Percentiles rank a stretch among this genome's conserved stretches.
phyloP scores from a whole-genome alignment of 1,284 basidiomycete genomes.

The Tranzscheliella williamsii region DNA sequence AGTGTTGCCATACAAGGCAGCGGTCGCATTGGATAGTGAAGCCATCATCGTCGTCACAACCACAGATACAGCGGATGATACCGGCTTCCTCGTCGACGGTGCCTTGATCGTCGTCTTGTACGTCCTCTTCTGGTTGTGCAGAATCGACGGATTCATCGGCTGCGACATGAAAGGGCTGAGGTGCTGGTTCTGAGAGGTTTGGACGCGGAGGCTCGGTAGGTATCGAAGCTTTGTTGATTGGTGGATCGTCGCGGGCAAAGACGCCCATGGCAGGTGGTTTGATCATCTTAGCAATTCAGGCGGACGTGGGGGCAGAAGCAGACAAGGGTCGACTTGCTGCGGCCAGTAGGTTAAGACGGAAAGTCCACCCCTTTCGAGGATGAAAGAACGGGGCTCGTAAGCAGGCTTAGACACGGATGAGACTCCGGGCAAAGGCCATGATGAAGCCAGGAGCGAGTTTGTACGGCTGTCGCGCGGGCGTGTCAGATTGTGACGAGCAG shows the following conservation, averaged over 20 bases:
- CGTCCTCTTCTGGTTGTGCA: constrained; percentile 5
- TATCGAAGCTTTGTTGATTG: constrained; percentile 1
- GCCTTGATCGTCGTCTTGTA: constrained; percentile 45
- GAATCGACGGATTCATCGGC: not conserved
- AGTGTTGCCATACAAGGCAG: constrained; percentile 88
- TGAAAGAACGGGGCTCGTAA: too few relatives aligned
- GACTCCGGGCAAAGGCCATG: too few relatives aligned
- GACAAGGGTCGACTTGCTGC: too few relatives aligned
- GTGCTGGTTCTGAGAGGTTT: not conserved
- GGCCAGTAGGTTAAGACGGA: too few relatives aligned
- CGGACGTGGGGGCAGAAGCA: too few relatives aligned
- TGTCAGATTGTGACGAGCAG: too few relatives aligned
- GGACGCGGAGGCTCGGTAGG: too few relatives aligned
- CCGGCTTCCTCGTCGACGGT: constrained; percentile 53
- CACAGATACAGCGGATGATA: constrained; percentile 70
- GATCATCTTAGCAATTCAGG: constrained; percentile 23
- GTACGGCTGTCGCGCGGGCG: too few relatives aligned
- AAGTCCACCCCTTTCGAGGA: too few relatives aligned
- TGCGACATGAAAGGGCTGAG: not conserved
- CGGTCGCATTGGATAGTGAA: constrained; percentile 89
- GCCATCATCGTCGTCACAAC: constrained; percentile 75
- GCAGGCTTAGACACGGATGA: too few relatives aligned
- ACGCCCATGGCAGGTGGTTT: constrained; percentile 40
- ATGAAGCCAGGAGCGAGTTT: too few relatives aligned
- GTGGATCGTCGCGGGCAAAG: constrained; percentile 32